Evolutionary conservation across 768 basidiomycete genomes (phyloP), one percentile per base, ranked within the genome.

Genomic region (Lactarius tabidus): DNA sequence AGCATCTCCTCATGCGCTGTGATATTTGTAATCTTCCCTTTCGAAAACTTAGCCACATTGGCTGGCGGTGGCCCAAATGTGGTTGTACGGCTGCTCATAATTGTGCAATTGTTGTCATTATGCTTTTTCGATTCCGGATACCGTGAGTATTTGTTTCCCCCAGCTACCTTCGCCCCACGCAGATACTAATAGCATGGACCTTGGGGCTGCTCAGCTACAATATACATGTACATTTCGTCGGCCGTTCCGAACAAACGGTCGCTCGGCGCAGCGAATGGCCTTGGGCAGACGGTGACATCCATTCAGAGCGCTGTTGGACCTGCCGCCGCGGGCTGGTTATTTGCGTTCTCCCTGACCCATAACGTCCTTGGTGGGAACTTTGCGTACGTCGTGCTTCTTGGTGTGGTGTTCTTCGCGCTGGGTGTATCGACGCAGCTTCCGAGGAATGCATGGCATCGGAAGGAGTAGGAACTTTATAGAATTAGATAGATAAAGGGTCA

Each of bases 181-280:
- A 3, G 14, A 9, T 18, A 3, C 29, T 54, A 10, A 54, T 12
- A 4, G n/a, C n/a, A n/a, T n/a, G 20, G 3, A 23, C n/a, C 14
- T 35, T n/a, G 82, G 17, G 53, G 29, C 43, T 2, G 5, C 38
- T 17, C 60, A 88, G 88, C 86, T 33, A 82, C 85, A 53, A 74
- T 89, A 20, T 89, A 88, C 73, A 86, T 90, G 58, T 87, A 84
- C 67, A 85, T 90, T 63, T 79, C 82, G 8, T 83, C 82, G 6
- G 79, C 88, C 14, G 77, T 87, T 0, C 88, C 89, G 1, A 87
- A 87, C 60, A 80, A 80, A 28, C 81, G 82, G 12, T 83, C 85
- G 10, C 79, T 89, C 10, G 88, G 88, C 8, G 82, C 86, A 1
- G 87, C 85, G 26, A 88, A 89, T 67, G 89, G 88, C 64, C 39